A percentile compares a stretch with the other conserved stretches of the same genome.
Evolutionary conservation across 305 asterid species (phyloP).

Genomic region (Solanum chacoense): DNA sequence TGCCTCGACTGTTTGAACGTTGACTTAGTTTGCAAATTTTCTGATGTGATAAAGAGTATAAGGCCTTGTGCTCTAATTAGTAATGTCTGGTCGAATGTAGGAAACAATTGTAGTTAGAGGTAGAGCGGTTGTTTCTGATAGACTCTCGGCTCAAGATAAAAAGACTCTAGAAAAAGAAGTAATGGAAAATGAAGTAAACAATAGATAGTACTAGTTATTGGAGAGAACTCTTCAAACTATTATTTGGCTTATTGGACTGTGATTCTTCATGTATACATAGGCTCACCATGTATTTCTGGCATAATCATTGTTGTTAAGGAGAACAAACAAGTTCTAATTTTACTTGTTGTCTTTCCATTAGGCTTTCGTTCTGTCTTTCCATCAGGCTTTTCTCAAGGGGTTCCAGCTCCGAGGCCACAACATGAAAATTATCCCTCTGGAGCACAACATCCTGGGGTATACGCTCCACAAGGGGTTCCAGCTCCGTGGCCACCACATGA

Average conservation of each 20-base stretch:
- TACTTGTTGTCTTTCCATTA: not conserved
- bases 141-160: not conserved
- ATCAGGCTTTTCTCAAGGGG: constrained; percentile 17
- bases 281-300: not conserved
- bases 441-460: constrained; percentile 6
- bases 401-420: constrained; percentile 10
- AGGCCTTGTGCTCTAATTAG: not conserved
- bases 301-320: not conserved
- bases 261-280: not conserved
- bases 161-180: not conserved
- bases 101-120: not conserved
- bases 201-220: not conserved
- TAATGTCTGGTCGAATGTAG: not conserved
- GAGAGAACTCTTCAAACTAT: not conserved
- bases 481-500: constrained; percentile 11
- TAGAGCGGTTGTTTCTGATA: not conserved
- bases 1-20: not conserved
- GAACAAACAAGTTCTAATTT: not conserved
- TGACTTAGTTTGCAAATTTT: not conserved
- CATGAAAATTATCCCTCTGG: constrained; percentile 6
- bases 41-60: not conserved
- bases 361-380: constrained; percentile 1
- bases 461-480: constrained; percentile 7
- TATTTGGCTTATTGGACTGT: not conserved
- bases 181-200: not conserved